Conservation (phyloP, 441 rosid genomes). For the Erodium trifolium region DNA sequence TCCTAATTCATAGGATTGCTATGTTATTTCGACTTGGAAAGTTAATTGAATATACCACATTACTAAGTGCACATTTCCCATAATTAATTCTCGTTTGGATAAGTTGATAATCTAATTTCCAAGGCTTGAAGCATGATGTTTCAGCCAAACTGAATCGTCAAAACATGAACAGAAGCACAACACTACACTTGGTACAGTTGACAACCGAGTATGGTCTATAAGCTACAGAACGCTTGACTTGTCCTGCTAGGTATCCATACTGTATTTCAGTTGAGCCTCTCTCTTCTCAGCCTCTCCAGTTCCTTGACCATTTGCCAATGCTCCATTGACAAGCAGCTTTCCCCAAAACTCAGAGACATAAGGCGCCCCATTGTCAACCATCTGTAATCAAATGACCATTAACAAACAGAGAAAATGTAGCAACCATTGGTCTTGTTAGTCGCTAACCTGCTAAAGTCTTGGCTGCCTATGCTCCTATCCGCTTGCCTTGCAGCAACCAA, state of each 20-base stretch:
- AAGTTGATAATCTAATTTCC: too few species aligned
- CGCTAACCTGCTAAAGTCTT: slow-evolving; percentile 69
- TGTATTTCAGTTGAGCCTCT: slow-evolving; percentile 37
- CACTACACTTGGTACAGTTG: too few species aligned
- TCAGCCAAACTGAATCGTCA: too few species aligned
- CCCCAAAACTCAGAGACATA: slow-evolving; percentile 66
- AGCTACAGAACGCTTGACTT: background rate
- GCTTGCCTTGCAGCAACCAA: slow-evolving; percentile 73
- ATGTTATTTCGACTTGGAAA: too few species aligned
- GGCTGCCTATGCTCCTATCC: slow-evolving; percentile 62
- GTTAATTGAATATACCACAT: too few species aligned
- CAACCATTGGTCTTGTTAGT: background rate
- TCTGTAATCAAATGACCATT: slow-evolving; percentile 27
- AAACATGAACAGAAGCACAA: too few species aligned
- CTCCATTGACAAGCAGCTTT: slow-evolving; percentile 46
- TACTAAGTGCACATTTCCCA: too few species aligned
- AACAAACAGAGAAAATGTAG: background rate
- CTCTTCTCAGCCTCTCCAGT: slow-evolving; percentile 71
- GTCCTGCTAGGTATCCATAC: too few species aligned
- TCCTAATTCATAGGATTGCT: too few species aligned
- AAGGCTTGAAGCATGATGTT: too few species aligned
- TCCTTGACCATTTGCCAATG: slow-evolving; percentile 90
- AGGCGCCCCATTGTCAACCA: slow-evolving; percentile 83
- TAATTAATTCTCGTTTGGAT: too few species aligned
- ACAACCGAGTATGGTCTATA: background rate